A percentile compares a stretch with the other conserved stretches of the same genome.
phyloP scores from a whole-genome alignment of 2,329 filamentous ascomycete species.

The Dendryphion nanum region DNA sequence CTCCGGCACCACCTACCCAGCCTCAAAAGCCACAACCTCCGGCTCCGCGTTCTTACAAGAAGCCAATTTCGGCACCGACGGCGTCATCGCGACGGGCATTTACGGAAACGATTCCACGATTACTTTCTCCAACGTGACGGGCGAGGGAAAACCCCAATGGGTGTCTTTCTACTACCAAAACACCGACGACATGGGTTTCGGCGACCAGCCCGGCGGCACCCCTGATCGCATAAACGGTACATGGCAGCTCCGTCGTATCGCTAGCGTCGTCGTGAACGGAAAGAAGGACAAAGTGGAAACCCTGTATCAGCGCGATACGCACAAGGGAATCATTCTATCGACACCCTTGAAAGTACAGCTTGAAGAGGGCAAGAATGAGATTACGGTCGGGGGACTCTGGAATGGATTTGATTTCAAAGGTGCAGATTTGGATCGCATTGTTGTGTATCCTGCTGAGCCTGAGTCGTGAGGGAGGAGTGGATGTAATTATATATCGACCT shows the following conservation, averaged over 20 bases:
- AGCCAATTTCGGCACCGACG: slow-evolving; percentile 51
- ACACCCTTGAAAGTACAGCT: slow-evolving; percentile 56
- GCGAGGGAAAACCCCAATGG: slow-evolving; percentile 54
- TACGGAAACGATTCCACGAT: slow-evolving; percentile 56
- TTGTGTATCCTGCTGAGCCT: slow-evolving; percentile 58
- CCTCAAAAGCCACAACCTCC: slow-evolving; percentile 44
- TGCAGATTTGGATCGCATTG: slow-evolving; percentile 58
- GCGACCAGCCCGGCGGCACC: slow-evolving; percentile 51
- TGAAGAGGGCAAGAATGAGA: slow-evolving; percentile 58
- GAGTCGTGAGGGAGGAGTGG: slow-evolving; percentile 9
- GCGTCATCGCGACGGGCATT: slow-evolving; percentile 52
- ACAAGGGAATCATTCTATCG: slow-evolving; percentile 61
- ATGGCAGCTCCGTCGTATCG: slow-evolving; percentile 61
- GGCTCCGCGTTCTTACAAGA: slow-evolving; percentile 57
- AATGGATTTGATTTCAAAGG: slow-evolving; percentile 59
- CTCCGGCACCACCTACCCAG: slow-evolving; percentile 49
- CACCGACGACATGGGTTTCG: slow-evolving; percentile 62
- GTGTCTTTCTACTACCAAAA: slow-evolving; percentile 61
- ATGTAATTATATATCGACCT: no score
- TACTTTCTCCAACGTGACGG: slow-evolving; percentile 51
- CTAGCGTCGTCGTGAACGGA: slow-evolving; percentile 60
- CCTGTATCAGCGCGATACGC: slow-evolving; percentile 55
- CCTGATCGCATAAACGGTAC: slow-evolving; percentile 60
- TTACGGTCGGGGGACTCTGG: slow-evolving; percentile 57
- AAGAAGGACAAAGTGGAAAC: slow-evolving; percentile 50